phyloP scores from a whole-genome alignment of 495 filamentous ascomycete species.

The Aspergillus sclerotiicarbonarius region DNA sequence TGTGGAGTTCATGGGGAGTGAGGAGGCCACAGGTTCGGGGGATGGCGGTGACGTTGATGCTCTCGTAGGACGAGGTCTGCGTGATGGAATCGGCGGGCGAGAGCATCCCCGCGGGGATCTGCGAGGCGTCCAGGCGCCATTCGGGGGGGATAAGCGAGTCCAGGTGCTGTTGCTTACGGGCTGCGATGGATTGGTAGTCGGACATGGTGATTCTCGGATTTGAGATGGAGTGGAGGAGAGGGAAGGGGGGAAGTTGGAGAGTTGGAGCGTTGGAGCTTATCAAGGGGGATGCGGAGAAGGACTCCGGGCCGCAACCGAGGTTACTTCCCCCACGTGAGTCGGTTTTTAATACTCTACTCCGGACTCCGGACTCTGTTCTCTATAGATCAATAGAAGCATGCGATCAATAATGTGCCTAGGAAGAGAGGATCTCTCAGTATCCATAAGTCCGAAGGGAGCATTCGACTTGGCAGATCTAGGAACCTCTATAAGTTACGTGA shows the following conservation, averaged over 20 bases:
- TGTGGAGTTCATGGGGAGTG: slow-evolving; percentile 49
- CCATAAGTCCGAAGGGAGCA: no score
- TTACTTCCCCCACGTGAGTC: no score
- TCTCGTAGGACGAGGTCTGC: slow-evolving; percentile 30
- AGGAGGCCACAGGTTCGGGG: slow-evolving; percentile 53
- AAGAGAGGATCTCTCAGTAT: no score
- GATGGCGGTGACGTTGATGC: slow-evolving; percentile 42
- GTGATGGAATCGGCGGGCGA: slow-evolving; percentile 41
- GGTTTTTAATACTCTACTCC: no score
- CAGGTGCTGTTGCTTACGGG: slow-evolving; percentile 46
- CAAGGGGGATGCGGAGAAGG: no score
- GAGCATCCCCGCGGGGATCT: slow-evolving; percentile 40
- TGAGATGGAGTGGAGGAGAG: background rate
- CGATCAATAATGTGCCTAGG: no score
- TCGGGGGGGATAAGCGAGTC: slow-evolving; percentile 44
- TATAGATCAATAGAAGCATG: no score
- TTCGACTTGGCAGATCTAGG: no score
- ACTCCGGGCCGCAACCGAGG: background rate
- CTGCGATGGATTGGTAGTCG: slow-evolving; percentile 26
- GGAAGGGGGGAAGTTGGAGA: background rate
- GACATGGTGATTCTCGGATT: background rate
- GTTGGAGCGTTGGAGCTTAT: no score
- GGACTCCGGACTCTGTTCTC: no score
- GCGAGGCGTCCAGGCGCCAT: slow-evolving; percentile 41
- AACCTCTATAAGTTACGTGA: no score